Conservation (phyloP, 805 yeast genomes). For the Candida nonsorbophila region DNA sequence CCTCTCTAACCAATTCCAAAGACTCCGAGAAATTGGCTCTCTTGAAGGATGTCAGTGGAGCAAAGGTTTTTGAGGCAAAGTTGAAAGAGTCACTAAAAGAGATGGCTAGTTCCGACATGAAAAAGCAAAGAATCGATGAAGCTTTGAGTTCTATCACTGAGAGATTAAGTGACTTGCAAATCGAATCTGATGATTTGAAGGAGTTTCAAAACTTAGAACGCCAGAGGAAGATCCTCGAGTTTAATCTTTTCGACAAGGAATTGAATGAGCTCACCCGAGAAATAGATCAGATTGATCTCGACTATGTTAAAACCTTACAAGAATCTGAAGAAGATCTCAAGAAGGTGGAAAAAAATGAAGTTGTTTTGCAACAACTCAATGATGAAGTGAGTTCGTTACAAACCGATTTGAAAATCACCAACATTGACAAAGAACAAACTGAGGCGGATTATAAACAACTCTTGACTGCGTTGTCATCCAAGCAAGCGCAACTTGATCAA, state of each 20-base stretch:
- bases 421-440: slow-evolving; percentile 53
- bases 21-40: slow-evolving; percentile 75
- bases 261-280: slow-evolving; percentile 53
- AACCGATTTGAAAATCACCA: slow-evolving; percentile 45
- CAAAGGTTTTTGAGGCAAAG: slow-evolving; percentile 81
- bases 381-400: slow-evolving; percentile 42
- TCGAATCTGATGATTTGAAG: slow-evolving; percentile 72
- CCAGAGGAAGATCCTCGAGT: slow-evolving; percentile 66
- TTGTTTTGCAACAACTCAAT: slow-evolving; percentile 38
- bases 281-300: slow-evolving; percentile 56
- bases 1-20: slow-evolving; percentile 82
- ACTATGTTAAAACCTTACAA: slow-evolving; percentile 45
- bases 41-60: slow-evolving; percentile 92
- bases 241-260: slow-evolving; percentile 73
- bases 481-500: slow-evolving; percentile 43
- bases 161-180: slow-evolving; percentile 70
- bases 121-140: slow-evolving; percentile 68
- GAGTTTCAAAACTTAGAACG: slow-evolving; percentile 64
- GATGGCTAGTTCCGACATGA: slow-evolving; percentile 66
- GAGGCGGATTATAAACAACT: slow-evolving; percentile 46
- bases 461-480: slow-evolving; percentile 43
- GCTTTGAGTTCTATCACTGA: slow-evolving; percentile 65
- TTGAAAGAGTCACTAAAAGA: slow-evolving; percentile 74
- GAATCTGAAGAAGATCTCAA: slow-evolving; percentile 50
- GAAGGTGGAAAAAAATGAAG: slow-evolving; percentile 60